Base-by-base conservation (phyloP, 1,284 basidiomycete genomes). In the Irpex sp. region DNA sequence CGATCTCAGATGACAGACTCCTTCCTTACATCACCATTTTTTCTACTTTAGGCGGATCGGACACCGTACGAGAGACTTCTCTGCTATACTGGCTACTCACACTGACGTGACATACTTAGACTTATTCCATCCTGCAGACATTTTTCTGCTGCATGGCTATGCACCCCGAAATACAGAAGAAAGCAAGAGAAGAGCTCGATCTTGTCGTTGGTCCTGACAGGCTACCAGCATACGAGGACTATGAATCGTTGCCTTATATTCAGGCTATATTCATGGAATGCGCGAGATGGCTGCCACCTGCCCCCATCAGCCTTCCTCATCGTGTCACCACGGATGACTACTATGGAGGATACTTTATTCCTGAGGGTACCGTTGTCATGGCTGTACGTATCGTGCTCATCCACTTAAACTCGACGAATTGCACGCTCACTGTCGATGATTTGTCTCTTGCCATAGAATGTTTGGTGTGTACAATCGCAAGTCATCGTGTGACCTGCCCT, bases 151-250 rank as follows among this genome's bases (percentile, higher is more conserved):
- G 68, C 16, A 74, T 74, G 72, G 61, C 66, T 21, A 63, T 66
- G 10, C 64, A 67, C 59, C 74, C 74, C 2, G 68, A 72, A 14
- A 66, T 70, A 4, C 72, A 74, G 60, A 57, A 57, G 37, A 69
- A 67, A 49, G 73, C 72, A 1, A 72, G 73, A 58, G 67, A 61
- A 8, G 73, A 75, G 58, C 64, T 75, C 51, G 72, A 72, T 59
- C 57, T 61, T 3, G 66, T 71, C 18, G 63, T 74, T 37, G 69
- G 71, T 18, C 47, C 47, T 14, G 67, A 68, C 21, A 66, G 72
- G 5, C 66, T 72, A 4, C 72, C 72, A 4, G 64, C 58, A 3
- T 62, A 68, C 48, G 65, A 63, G 1, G 73, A 74, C 58, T 66
- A 66, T 28, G 63, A 65, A 1, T 51, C 55, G 23, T 66, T 74